These are phyloP conservation scores for Cercophora sp. DNA, from an alignment of 495 filamentous ascomycete genomes.

Conservation along the genomic window DNA sequence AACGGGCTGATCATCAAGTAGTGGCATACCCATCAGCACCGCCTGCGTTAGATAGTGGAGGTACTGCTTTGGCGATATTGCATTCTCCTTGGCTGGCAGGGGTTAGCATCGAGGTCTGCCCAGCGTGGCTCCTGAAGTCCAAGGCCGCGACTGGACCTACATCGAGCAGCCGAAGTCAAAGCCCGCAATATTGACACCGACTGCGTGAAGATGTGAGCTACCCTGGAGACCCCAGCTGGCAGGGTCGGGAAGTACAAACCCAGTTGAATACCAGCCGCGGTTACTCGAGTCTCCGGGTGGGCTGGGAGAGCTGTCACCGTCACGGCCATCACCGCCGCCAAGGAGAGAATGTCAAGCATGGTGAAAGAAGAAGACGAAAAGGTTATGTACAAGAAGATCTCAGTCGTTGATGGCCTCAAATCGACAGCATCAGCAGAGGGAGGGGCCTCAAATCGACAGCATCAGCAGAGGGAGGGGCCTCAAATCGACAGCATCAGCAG, in stretches of 20 bases:
- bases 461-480: background rate
- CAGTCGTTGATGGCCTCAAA: background rate
- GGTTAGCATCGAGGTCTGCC: conserved; percentile 13
- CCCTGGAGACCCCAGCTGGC: background rate
- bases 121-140: conserved; percentile 10
- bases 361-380: background rate
- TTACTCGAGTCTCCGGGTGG: background rate
- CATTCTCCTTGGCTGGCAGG: conserved; percentile 23
- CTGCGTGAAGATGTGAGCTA: conserved; percentile 1
- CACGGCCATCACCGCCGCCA: background rate
- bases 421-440: background rate
- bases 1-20: background rate
- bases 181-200: conserved; percentile 39
- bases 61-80: conserved; percentile 20
- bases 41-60: conserved; percentile 27
- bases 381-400: background rate
- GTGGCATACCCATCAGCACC: conserved; percentile 30
- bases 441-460: background rate
- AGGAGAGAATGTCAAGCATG: background rate
- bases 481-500: background rate
- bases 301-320: background rate
- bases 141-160: background rate
- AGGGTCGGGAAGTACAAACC: background rate
- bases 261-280: conserved; percentile 2
- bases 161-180: conserved; percentile 49